phyloP scores from a whole-genome alignment of 225 moss, liverwort and hornwort species.

The Pseudisothecium myosuroides region DNA sequence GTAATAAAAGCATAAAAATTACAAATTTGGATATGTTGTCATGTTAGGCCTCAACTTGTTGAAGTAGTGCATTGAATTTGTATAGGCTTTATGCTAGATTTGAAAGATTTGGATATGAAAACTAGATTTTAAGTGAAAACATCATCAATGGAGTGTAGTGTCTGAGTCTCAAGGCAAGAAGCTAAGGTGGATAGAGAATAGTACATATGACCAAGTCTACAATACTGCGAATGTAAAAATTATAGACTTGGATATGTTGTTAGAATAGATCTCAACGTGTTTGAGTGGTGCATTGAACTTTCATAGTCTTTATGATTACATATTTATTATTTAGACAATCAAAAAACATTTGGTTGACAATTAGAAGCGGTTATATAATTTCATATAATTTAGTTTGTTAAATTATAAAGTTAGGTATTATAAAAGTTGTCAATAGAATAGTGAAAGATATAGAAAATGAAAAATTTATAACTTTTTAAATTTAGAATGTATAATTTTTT shows the following conservation, averaged over 20 bases:
- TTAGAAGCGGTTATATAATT: not conserved
- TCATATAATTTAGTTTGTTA: not conserved
- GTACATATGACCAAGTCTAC: not conserved
- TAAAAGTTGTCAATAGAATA: not conserved
- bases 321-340: not conserved
- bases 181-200: fast-evolving
- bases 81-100: not conserved
- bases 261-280: not conserved
- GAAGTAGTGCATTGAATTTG: fast-evolving
- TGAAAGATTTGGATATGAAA: not conserved
- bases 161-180: not conserved
- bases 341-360: not conserved
- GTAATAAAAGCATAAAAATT: fast-evolving
- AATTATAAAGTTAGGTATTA: not conserved
- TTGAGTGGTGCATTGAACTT: not conserved
- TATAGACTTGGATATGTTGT: not conserved
- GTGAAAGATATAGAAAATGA: fast-evolving
- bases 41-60: fast-evolving
- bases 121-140: not conserved
- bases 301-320: not conserved
- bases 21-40: not conserved
- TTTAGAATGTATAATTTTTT: not conserved
- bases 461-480: not conserved
- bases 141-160: not conserved
- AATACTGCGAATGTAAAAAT: fast-evolving